Base-by-base conservation (phyloP, 75 land plant species). In the Pinus taeda region DNA sequence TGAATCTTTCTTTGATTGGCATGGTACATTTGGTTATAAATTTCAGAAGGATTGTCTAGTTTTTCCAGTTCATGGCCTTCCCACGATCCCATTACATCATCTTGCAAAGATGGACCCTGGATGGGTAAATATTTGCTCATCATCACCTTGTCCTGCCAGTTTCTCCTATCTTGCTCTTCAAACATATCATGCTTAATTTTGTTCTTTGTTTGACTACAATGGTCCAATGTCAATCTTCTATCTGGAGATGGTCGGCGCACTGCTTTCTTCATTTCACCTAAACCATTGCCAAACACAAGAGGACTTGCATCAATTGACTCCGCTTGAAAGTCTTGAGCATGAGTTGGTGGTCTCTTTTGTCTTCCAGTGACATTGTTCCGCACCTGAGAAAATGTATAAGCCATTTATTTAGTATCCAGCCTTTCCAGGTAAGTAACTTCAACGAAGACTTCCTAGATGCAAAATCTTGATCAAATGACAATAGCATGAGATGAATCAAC, bases 121-220 rank as follows among this genome's bases (percentile, higher is more conserved):
- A 59, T 57, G 4, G 65, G 33, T 42, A 86, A 86, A 58, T 77
- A 84, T 75, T 82, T 88, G 74, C 89, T 91, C 76, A 89, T 85
- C 91, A 91, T 84, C 13, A 85, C 80, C 58, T 91, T 87, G 65
- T 89, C 91, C 21, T 86, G 85, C 91, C 93, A 91, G 33, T 84
- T 86, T 33, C 83, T 88, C 6, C 65, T 70, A 53, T 69, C 78
- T 17, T 69, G 55, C 2, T 69, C 72, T 42, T 69, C 72, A 69
- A 39, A 69, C 1, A 42, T 18, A 15, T 42, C 72, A n/a, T 69
- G 72, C 72, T 69, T 69, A 39, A 12, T 69, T 69, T 42, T 69
- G 55, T 42, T 69, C 72, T 69, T 69, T 42, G 72, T 42, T 12
- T 42, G 49, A n/a, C 22, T 39, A 17, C 45, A 53, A n/a, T 36